Conservation (phyloP, 1,284 basidiomycete genomes). For the Leccinum subspadiceum region DNA sequence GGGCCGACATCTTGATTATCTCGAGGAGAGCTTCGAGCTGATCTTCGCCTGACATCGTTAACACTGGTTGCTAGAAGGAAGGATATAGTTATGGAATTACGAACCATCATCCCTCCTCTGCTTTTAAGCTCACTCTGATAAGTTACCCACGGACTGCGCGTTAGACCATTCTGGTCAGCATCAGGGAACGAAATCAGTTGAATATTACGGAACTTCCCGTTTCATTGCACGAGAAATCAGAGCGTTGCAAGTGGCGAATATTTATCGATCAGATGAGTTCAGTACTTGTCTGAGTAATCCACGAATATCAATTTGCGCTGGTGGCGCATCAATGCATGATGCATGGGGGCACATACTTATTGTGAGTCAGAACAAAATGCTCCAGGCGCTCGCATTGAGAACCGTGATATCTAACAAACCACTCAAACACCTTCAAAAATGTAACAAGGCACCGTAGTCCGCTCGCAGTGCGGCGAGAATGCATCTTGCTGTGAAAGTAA, state of each 20-base stretch:
- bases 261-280: no score
- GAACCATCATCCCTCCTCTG: background rate
- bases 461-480: background rate
- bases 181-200: no score
- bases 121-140: background rate
- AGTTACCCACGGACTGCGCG: no score
- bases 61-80: background rate
- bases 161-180: no score
- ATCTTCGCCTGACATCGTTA: slow-evolving; percentile 24
- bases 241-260: no score
- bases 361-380: background rate
- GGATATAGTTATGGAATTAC: background rate
- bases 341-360: background rate
- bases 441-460: background rate
- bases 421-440: background rate
- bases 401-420: background rate
- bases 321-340: no score
- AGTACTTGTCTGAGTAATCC: no score
- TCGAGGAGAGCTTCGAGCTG: slow-evolving; percentile 14
- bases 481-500: background rate
- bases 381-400: background rate
- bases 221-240: no score
- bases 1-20: slow-evolving; percentile 14
- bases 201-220: no score
- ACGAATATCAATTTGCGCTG: no score